Percentiles rank a stretch among this genome's conserved stretches.
Evolutionary conservation across 805 yeast species (phyloP).

Genomic region (Kodamaea neixiangensis): DNA sequence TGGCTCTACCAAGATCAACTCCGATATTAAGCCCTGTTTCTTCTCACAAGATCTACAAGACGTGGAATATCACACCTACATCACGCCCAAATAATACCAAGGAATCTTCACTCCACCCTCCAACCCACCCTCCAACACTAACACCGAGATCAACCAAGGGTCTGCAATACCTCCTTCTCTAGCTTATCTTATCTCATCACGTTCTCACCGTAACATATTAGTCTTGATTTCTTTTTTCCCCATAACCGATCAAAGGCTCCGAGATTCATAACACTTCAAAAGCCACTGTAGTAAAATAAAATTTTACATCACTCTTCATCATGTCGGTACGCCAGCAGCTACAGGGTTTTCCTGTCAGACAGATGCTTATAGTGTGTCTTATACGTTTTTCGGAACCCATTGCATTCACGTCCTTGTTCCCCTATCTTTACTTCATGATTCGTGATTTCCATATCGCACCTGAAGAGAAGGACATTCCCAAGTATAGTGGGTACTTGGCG

Average conservation of each 20-base stretch:
- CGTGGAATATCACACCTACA: too few species aligned
- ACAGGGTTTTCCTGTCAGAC: slow-evolving; percentile 56
- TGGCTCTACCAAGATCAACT: too few species aligned
- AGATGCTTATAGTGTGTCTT: slow-evolving; percentile 38
- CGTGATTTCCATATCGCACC: slow-evolving; percentile 52
- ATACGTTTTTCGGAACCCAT: slow-evolving; percentile 63
- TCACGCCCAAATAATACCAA: too few species aligned
- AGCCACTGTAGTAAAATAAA: slow-evolving; percentile 1
- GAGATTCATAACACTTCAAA: background rate
- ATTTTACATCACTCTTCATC: background rate
- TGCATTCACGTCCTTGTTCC: slow-evolving; percentile 64
- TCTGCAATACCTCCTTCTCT: too few species aligned
- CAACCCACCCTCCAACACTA: background rate
- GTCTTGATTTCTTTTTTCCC: background rate
- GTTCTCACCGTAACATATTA: background rate
- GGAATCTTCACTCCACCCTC: too few species aligned
- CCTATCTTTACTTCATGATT: slow-evolving; percentile 65
- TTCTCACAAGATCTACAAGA: too few species aligned
- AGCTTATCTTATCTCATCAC: background rate
- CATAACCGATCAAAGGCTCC: background rate
- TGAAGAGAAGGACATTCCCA: slow-evolving; percentile 53
- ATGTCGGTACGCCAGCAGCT: slow-evolving; percentile 2
- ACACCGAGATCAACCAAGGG: background rate
- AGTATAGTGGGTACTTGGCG: slow-evolving; percentile 62
- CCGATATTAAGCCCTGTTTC: too few species aligned